Evolutionary conservation across 169 alveolate species (phyloP), one percentile per base, ranked within the genome.

Genomic region (Cystoisospora suis): DNA sequence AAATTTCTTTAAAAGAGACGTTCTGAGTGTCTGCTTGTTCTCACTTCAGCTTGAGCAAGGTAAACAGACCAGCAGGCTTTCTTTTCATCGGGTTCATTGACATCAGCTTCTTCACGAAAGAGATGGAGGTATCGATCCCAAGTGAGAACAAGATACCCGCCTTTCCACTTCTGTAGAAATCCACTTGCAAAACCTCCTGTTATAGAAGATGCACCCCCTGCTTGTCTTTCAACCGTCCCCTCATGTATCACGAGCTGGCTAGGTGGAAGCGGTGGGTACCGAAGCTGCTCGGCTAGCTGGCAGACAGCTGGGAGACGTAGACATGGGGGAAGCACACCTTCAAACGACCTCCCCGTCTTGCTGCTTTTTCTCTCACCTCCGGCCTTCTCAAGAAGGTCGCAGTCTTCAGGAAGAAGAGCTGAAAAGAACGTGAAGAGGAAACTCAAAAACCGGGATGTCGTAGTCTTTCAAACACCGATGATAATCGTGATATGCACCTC

Each of bases 121-220:
- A 72, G 36, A 53, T 38, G 56, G 34, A 72, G 83, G 27, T 40
- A 72, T 3, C 83, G 47, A 34, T 72, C 83, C 83, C 83, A 72
- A 34, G 83, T 72, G 83, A 72, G 83, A 2, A 72, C n/a, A 38
- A 72, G 83, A 38, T 27, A 72, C 15, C 83, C 83, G 0, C 3
- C 29, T 32, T 38, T 1, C 83, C 83, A 72, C 56, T 72, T 34
- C 12, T 72, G 58, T 27, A 27, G 23, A 9, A 40, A 40, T 0
- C 53, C 56, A 17, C 58, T 6, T 29, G 42, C 36, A 5, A 53
- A 17, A 15, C 56, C 34, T 0, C 83, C 83, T 38, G 83, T 27
- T n/a, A n/a, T n/a, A n/a, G n/a, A n/a, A 53, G 58, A 29, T 46
- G 58, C 53, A 23, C 42, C 75, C 75, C 75, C 77, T 23, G 77